phyloP scores from a whole-genome alignment of 148 eudicot genomes.

The Pharnaceum exiguum region DNA sequence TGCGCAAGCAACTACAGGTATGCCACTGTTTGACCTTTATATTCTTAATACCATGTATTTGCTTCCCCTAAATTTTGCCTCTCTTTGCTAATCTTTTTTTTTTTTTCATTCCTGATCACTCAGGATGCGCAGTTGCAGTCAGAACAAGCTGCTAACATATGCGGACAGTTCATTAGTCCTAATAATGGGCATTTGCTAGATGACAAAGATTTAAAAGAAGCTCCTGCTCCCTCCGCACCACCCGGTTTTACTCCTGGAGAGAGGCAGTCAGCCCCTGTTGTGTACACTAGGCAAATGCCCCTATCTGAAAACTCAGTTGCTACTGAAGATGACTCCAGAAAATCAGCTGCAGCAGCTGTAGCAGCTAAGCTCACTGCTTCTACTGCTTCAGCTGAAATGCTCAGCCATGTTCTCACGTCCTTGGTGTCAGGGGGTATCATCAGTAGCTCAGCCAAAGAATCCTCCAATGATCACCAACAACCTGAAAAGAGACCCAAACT shows the following conservation, averaged over 20 bases:
- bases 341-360: slow-evolving; percentile 78
- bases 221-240: slow-evolving; percentile 28
- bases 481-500: slow-evolving; percentile 58
- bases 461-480: slow-evolving; percentile 28
- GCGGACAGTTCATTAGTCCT: slow-evolving; percentile 36
- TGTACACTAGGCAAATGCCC: slow-evolving; percentile 48
- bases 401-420: slow-evolving; percentile 72
- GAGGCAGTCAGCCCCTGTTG: slow-evolving; percentile 43
- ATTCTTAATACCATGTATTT: no score
- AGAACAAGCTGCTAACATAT: slow-evolving; percentile 51
- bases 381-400: slow-evolving; percentile 86
- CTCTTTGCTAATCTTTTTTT: background rate
- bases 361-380: slow-evolving; percentile 89
- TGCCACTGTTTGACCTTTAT: no score
- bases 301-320: slow-evolving; percentile 33
- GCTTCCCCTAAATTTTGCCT: no score
- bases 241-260: slow-evolving; percentile 28
- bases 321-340: slow-evolving; percentile 40
- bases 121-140: slow-evolving; percentile 59
- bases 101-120: background rate
- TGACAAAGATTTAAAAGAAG: slow-evolving; percentile 36
- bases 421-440: slow-evolving; percentile 74
- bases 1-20: no score
- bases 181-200: slow-evolving; percentile 17
- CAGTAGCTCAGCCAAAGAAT: slow-evolving; percentile 34